Base-by-base conservation (phyloP, 805 yeast species). In the Lipomyces orientalis region DNA sequence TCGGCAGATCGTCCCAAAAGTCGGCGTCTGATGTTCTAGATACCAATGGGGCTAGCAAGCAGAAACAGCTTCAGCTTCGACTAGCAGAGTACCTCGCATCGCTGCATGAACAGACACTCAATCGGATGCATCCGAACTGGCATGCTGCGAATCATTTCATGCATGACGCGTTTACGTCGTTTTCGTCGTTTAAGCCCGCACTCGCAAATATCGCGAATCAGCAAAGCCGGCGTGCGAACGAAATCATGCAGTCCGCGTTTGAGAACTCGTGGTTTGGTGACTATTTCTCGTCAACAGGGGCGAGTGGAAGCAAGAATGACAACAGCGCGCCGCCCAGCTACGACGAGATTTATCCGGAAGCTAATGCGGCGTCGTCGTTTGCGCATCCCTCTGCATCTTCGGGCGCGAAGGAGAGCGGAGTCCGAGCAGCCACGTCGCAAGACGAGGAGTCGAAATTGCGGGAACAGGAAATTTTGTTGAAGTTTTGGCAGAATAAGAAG, bases 401-500 rank as follows among this genome's bases (percentile, higher is more conserved):
- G 34, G 33, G 19, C 55, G 63, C 10, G 14, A 31, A 29, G 29
- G 49, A 19, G 5, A 25, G n/a, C n/a, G 58, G 31, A 16, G 58
- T n/a, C 4, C 49, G 33, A n/a, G 16, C 56, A 9, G 56, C 37
- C 49, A 56, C 37, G n/a, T n/a, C 31, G 19, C 54, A 55, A 16
- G 61, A 33, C 3, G 65, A 60, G 49, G 66, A 25, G 46, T 49
- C 37, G 49, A 31, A 37, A 25, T 3, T 16, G 34, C 61, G 62
- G n/a, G 65, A 65, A 31, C 65, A 68, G 64, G 67, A 67, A 33
- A 43, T 59, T 62, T 54, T 62, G 39, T 58, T 63, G 35, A 69
- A 68, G 62, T 66, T 68, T 37, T 68, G 71, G 71, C 63, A 62
- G 62, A 66, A 52, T 56, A 68, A 66, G 60, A 68, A 68, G 60